Evolutionary conservation across 768 basidiomycete species (phyloP), one percentile per base, ranked within the genome.

Genomic region (Termitomyces sp.): DNA sequence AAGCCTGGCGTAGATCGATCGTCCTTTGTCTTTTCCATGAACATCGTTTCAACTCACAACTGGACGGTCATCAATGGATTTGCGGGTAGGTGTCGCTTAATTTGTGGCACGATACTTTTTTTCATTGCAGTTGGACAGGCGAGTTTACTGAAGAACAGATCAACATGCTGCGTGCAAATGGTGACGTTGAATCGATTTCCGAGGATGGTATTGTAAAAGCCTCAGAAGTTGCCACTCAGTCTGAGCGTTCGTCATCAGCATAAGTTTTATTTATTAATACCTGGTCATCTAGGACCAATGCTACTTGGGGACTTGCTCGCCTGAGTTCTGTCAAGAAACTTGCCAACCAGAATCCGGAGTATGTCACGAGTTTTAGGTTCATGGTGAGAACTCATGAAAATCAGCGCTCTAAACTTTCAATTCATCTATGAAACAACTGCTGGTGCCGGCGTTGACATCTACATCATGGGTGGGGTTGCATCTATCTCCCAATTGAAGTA

Each of bases 381-480:
- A 34, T 20, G 33, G 22, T 34, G 20, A 15, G 3, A 13, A 34
- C 22, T 24, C 20, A 36, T 9, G 22, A 36, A 6, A 16, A 36
- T 34, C 28, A 65, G 65, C 29, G 44, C 54, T 20, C 46, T 56
- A 3, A 59, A 45, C n/a, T 62, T 57, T 41, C 28, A 22, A 8
- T 64, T 59, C 15, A 56, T 34, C 24, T 59, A 61, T 31, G 61
- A 66, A 34, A 18, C 52, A 3, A 33, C 55, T 37, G 65, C 63
- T 22, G 65, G 65, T 10, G 2, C 29, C 13, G 65, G 65, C 5
- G 60, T 62, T 36, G 63, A 66, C 33, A 70, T 80, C 59, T 79
- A 77, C 58, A 60, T 79, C 52, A 65, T 79, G 55, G 78, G 75
- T 74, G 31, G 53, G 67, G 16, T 9, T 5, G 13, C 9, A 29